Base-by-base conservation (phyloP, 371 early-diverging fungal species). In the Rhizopus arrhizus region DNA sequence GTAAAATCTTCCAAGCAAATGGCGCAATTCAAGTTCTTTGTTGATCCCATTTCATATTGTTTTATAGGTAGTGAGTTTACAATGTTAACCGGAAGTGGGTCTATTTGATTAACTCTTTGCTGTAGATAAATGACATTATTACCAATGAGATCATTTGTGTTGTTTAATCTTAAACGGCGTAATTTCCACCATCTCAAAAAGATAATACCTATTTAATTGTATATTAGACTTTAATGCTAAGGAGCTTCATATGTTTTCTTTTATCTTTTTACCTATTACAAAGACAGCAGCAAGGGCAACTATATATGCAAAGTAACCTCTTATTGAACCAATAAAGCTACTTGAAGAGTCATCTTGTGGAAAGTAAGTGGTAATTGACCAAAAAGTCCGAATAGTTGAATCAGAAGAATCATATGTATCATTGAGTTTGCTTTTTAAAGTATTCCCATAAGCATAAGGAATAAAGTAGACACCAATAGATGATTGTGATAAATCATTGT, bases 171-270 rank as follows among this genome's bases (percentile, higher is more conserved):
- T 51, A 71, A 41, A 48, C 68, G 62, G n/a, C 74, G 61, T 13
- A 73, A 46, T 52, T 69, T 69, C 71, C 75, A 80, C 80, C 80
- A 80, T 33, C 80, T 59, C 8, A 77, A 52, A 28, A 80, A 54
- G 31, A 80, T 60, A 9, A 75, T 57, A 38, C 66, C 77, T 73
- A 49, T 5, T n/a, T n/a, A 28, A 42, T 40, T 40, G 12, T 40
- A 40, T 40, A 40, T 40, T 40, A 40, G 10, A 2, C 12, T 15
- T 48, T 11, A 5, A 28, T 32, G 31, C 3, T 8, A 41, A 12
- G 33, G 31, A 35, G 43, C n/a, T 43, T 13, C 5, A 43, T 43
- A 2, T 13, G 1, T 43, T 5, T 5, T 13, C 43, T 1, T 40
- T 12, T 40, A 40, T 40, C 40, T 10, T 12, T 15, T 43, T 77